Base-by-base conservation (phyloP, 2,329 filamentous ascomycete species). In the Malbranchea zuffiana region DNA sequence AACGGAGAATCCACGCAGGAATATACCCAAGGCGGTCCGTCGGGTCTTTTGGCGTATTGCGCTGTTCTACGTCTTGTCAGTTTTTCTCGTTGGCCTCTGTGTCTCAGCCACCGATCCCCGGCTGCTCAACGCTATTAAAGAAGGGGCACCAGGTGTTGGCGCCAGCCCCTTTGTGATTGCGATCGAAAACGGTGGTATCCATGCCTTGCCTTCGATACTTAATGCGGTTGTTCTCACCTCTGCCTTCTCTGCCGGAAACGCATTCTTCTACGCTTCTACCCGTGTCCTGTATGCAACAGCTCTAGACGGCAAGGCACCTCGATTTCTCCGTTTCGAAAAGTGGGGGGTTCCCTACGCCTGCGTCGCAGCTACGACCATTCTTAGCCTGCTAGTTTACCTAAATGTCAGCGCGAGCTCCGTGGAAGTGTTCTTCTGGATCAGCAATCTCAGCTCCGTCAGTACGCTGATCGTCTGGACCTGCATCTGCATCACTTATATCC, bases 131-230 rank as follows among this genome's bases (percentile, higher is more conserved):
- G 58, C 65, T n/a, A 49, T 56, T 11, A 47, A 49, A 4, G 48
- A 57, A 2, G 54, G 51, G 0, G 57, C 54, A 1, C 50, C 51
- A 7, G 55, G 54, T 24, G 57, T 52, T 3, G 63, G 62, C 3
- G 58, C 61, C 3, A 71, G 66, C 3, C 71, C 71, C 0, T 74
- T 68, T 54, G 69, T 71, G 25, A 68, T 73, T 32, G 68, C 65
- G 5, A 66, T 68, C 16, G 50, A 55, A 21, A 53, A 61, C 38
- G 57, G 62, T 0, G 62, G 65, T n/a, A 69, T 69, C 27, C 47
- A 47, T 6, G 59, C 50, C 10, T 44, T 62, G 2, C 51, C 49
- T 6, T 57, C 51, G 4, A 48, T 66, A 17, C 57, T 66, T 40
- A 65, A 65, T 43, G 59, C 54, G 8, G 49, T 59, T 6, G 51